Evolutionary conservation across 176 grass and related monocot genomes (phyloP).

Genomic region (Tillandsia leiboldiana): DNA sequence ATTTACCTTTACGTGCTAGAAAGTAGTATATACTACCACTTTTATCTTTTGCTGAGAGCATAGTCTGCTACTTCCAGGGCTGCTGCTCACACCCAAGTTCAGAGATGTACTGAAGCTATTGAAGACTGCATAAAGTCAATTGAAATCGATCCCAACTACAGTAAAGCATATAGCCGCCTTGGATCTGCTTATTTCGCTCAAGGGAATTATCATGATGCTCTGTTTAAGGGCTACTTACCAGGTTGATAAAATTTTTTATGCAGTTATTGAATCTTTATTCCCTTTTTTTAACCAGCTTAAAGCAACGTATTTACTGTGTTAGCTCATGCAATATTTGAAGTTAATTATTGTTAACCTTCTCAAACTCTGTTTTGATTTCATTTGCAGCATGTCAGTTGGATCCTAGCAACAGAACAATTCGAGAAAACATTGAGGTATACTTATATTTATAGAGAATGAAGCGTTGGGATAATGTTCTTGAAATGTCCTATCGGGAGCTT

Average conservation of each 20-base stretch:
- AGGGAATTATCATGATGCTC: slow-evolving; percentile 27
- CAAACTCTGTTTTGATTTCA: not conserved
- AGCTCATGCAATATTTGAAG: too few relatives aligned
- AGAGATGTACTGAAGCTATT: slow-evolving; percentile 55
- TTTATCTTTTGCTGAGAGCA: not conserved
- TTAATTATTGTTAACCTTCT: too few relatives aligned
- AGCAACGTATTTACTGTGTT: not conserved
- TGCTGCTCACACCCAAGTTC: slow-evolving; percentile 58
- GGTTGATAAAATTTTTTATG: slow-evolving; percentile 4
- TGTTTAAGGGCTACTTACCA: slow-evolving; percentile 27
- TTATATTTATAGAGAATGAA: slow-evolving; percentile 4
- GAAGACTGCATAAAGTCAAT: slow-evolving; percentile 62
- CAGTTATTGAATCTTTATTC: not conserved
- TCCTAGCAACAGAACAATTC: slow-evolving; percentile 57
- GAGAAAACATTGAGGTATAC: slow-evolving; percentile 63
- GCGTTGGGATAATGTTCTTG: not conserved
- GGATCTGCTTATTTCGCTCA: slow-evolving; percentile 37
- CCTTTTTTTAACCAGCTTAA: not conserved
- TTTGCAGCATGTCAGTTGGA: slow-evolving; percentile 52
- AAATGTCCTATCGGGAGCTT: not conserved
- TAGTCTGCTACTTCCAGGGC: slow-evolving; percentile 47
- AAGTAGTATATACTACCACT: not conserved
- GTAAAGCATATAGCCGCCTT: slow-evolving; percentile 47
- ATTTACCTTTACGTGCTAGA: not conserved
- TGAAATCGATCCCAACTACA: slow-evolving; percentile 66